Percentiles rank a stretch among this genome's conserved stretches.
Conservation (phyloP, 2,329 filamentous ascomycete genomes). For the Aureobasidium zeae region DNA sequence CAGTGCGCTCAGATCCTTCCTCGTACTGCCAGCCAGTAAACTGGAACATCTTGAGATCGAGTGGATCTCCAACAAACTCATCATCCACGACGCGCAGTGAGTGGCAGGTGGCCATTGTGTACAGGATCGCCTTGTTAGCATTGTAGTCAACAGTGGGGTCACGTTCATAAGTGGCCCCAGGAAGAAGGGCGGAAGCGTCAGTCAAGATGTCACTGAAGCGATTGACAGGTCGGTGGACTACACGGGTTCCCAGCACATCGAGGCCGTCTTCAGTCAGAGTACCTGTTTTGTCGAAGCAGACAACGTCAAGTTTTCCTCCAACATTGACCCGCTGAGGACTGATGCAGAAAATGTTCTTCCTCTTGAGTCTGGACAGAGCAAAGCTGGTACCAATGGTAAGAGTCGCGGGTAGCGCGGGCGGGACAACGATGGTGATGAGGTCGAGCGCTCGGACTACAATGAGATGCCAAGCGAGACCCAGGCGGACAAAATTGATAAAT, state of each 20-base stretch:
- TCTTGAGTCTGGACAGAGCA: constrained; percentile 74
- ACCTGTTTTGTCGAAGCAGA: constrained; percentile 99
- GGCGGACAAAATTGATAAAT: constrained; percentile 82
- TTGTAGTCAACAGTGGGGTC: constrained; percentile 52
- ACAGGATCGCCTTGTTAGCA: constrained; percentile 62
- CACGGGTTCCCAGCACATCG: constrained; percentile 80
- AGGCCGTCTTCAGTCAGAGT: constrained; percentile 93
- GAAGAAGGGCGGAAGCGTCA: constrained; percentile 52
- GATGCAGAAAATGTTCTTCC: constrained; percentile 92
- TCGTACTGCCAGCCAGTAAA: constrained; percentile 91
- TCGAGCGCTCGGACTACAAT: constrained; percentile 89
- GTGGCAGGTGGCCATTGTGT: constrained; percentile 96
- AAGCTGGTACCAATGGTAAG: constrained; percentile 96
- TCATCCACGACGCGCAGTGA: constrained; percentile 78
- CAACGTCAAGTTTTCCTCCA: constrained; percentile 86
- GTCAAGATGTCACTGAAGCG: constrained; percentile 69
- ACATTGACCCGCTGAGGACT: constrained; percentile 96
- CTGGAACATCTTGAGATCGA: constrained; percentile 98
- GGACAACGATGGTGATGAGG: constrained; percentile 94
- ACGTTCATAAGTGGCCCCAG: constrained; percentile 45
- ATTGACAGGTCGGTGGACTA: constrained; percentile 55
- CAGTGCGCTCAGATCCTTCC: constrained; percentile 63
- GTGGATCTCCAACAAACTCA: constrained; percentile 82
- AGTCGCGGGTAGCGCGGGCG: constrained; percentile 86
- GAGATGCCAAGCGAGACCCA: constrained; percentile 76